Base-by-base conservation (phyloP, 345 rosid species). In the Populus simonii region DNA sequence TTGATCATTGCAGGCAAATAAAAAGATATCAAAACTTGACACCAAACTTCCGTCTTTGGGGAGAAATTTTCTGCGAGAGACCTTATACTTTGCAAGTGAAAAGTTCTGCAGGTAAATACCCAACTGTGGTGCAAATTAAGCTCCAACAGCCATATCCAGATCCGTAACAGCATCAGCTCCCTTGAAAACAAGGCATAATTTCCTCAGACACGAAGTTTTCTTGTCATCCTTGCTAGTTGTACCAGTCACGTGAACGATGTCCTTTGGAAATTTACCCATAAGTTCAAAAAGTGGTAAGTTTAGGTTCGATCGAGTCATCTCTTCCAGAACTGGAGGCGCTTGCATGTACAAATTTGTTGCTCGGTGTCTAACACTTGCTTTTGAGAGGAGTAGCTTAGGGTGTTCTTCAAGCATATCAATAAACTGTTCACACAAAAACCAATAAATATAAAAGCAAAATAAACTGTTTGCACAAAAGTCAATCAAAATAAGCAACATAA, bases 281-380 rank as follows among this genome's bases (percentile, higher is more conserved):
- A 96, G 91, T 45, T 93, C 95, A 79, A 85, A 93, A 6, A 96
- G 90, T 5, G 83, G 85, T 23, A 70, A 78, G 69, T 79, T 82
- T 49, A 96, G 83, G 86, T 96, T 96, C 65, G 92, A 87, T 71
- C 98, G 82, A 66, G 91, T 87, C 93, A 92, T 86, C 85, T 93
- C 96, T 83, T 93, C 98, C 80, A 96, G 87, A 80, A 96, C 96
- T 6, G 91, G 96, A 67, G 97, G 99, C 17, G 96, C 96, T 83
- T 92, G 97, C 99, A 93, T 92, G 90, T 96, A 92, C 39, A 93
- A 88, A 83, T 86, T 93, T 80, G 79, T 80, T 38, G 92, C 90
- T 9, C 77, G 84, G 70, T 93, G 85, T 33, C 77, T 85, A 49
- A 93, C 90, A 57, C 97, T 93, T 47, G 94, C 94, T 86, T 85